Base-by-base conservation (phyloP, 352 stramenopile species). In the Globisporangium lucens region DNA sequence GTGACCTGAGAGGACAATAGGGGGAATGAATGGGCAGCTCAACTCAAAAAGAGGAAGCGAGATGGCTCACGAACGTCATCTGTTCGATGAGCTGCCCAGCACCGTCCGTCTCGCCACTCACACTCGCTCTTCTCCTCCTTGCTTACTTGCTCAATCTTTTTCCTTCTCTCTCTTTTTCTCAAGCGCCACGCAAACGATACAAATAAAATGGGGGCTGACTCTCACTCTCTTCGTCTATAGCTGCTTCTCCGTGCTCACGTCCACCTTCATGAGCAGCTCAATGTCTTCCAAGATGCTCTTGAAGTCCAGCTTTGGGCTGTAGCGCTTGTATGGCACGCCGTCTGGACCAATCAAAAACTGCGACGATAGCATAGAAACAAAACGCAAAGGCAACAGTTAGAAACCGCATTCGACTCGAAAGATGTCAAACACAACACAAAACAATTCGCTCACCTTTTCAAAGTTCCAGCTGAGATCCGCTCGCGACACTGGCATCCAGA, bases 381-480 rank as follows among this genome's bases (percentile, higher is more conserved):
- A 0, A 57, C 24, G 2, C 4, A 57, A 12, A 49, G 41, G 51
- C 10, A 67, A 36, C 12, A 66, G 29, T 65, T 20, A 65, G 35
- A 60, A n/a, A 55, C 15, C 9, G 24, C 63, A 53, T 49, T 60
- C 1, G 13, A 22, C 10, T 56, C 35, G 57, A 47, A 52, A 8
- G 47, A 36, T n/a, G 12, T 17, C 15, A 13, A 47, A 35, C 8
- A 36, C 20, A 20, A 35, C 15, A 29, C 33, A 58, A 30, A 15
- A 29, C 27, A 52, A 55, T 2, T 33, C 29, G 24, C 64, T 36
- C 55, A 90, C 82, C 80, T 93, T 91, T 69, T 93, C 85, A 75
- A 93, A 93, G 70, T 91, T 93, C 85, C 85, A 93, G 69, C 81
- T 90, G 17, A 93, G 75, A 53, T 93, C 85, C 70, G 83, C 79